Percentiles rank a stretch among this genome's conserved stretches.
phyloP scores from a whole-genome alignment of 352 stramenopile species.

The Aphanomyces astaci region DNA sequence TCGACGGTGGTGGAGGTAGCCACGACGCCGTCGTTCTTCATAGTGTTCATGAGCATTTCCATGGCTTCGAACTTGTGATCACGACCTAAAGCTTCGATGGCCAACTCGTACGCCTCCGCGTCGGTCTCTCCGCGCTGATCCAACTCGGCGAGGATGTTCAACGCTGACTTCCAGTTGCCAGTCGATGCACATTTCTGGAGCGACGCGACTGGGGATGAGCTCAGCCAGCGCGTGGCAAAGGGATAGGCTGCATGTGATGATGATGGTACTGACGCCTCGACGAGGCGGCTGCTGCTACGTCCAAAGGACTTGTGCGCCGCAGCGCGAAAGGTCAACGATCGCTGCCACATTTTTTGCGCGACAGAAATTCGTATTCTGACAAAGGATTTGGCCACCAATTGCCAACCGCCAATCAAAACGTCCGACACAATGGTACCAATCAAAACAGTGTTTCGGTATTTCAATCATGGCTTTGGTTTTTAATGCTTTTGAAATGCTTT shows the following conservation, averaged over 20 bases:
- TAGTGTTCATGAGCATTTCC: slow-evolving; percentile 63
- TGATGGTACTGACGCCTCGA: not conserved
- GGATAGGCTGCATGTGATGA: not conserved
- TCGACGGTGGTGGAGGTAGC: slow-evolving; percentile 63
- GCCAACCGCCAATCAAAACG: slow-evolving; percentile 3
- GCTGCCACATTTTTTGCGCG: not conserved
- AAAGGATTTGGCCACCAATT: slow-evolving; percentile 13
- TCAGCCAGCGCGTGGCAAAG: slow-evolving; percentile 3
- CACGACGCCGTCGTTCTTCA: slow-evolving; percentile 56
- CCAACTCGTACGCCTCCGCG: slow-evolving; percentile 65
- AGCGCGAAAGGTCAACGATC: not conserved
- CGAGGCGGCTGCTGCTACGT: not conserved
- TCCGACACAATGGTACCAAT: not conserved
- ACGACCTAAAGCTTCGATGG: slow-evolving; percentile 67
- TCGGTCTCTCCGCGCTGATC: slow-evolving; percentile 27
- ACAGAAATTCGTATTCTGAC: slow-evolving; percentile 14
- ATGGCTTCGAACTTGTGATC: slow-evolving; percentile 77
- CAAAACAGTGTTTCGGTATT: not conserved
- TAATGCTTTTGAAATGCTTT: not conserved
- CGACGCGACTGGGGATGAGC: not conserved
- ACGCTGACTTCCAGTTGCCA: slow-evolving; percentile 14
- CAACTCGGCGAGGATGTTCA: slow-evolving; percentile 14
- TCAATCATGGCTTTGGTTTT: too few species aligned
- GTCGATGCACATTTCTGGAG: not conserved
- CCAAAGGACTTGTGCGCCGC: not conserved